Evolutionary conservation across 2,329 filamentous ascomycete genomes (phyloP).

Genomic region (Teratosphaeria destructans): DNA sequence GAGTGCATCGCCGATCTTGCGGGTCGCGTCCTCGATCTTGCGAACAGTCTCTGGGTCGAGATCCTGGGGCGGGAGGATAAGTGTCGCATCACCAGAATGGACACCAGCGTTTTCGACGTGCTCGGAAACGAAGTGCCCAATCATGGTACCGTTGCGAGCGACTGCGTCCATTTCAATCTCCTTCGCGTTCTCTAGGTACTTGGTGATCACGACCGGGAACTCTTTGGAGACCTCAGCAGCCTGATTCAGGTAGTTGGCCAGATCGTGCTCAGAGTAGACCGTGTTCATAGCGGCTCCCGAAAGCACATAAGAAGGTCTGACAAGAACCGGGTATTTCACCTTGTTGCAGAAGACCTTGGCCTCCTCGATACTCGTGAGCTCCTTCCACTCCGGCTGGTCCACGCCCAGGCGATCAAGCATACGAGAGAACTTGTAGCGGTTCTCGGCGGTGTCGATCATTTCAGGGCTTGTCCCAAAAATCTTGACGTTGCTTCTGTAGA

Average conservation of each 20-base stretch:
- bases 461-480: slow-evolving; percentile 92
- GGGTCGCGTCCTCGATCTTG: slow-evolving; percentile 86
- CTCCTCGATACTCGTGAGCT: slow-evolving; percentile 88
- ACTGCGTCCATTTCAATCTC: slow-evolving; percentile 99
- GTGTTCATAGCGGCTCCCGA: slow-evolving; percentile 99
- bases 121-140: slow-evolving; percentile 95
- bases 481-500: slow-evolving; percentile 82
- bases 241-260: slow-evolving; percentile 80
- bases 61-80: slow-evolving; percentile 92
- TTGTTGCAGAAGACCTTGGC: slow-evolving; percentile 77
- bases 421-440: slow-evolving; percentile 96
- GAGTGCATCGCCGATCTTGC: slow-evolving; percentile 86
- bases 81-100: slow-evolving; percentile 92
- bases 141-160: slow-evolving; percentile 75
- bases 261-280: slow-evolving; percentile 88
- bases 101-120: slow-evolving; percentile 98
- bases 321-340: slow-evolving; percentile 86
- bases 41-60: slow-evolving; percentile 77
- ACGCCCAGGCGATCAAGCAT: slow-evolving; percentile 93
- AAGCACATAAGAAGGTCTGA: slow-evolving; percentile 90
- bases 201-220: slow-evolving; percentile 95
- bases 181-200: slow-evolving; percentile 98
- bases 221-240: slow-evolving; percentile 89
- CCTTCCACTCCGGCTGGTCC: slow-evolving; percentile 96
- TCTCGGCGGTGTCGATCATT: slow-evolving; percentile 97